phyloP scores from a whole-genome alignment of 345 rosid genomes.

The Gossypium mustelinum region DNA sequence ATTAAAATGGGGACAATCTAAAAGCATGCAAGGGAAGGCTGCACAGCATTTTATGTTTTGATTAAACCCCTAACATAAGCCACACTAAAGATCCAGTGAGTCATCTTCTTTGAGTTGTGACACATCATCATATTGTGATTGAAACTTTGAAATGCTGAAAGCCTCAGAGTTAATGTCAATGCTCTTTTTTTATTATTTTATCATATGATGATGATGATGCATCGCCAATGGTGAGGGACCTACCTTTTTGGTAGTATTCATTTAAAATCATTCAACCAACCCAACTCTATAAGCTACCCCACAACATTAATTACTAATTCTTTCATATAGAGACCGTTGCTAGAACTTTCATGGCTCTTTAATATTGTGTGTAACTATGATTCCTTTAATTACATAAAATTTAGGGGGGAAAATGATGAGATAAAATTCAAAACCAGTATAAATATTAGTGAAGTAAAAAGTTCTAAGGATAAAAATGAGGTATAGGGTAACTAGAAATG shows the following conservation, averaged over 20 bases:
- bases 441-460: background rate
- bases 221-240: background rate
- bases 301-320: background rate
- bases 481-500: background rate
- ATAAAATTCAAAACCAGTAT: background rate
- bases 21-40: slow-evolving; percentile 1
- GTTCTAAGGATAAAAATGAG: background rate
- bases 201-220: background rate
- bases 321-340: no score
- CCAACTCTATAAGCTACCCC: background rate
- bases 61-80: background rate
- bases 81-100: background rate
- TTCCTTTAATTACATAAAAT: no score
- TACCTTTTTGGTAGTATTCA: background rate
- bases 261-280: background rate
- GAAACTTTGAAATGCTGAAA: background rate
- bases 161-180: background rate
- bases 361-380: no score
- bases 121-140: background rate
- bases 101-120: background rate
- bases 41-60: background rate
- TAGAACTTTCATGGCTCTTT: no score
- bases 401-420: background rate
- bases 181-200: background rate
- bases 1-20: background rate